Base-by-base conservation (phyloP, 768 basidiomycete genomes). In the Tulasnella sp. region DNA sequence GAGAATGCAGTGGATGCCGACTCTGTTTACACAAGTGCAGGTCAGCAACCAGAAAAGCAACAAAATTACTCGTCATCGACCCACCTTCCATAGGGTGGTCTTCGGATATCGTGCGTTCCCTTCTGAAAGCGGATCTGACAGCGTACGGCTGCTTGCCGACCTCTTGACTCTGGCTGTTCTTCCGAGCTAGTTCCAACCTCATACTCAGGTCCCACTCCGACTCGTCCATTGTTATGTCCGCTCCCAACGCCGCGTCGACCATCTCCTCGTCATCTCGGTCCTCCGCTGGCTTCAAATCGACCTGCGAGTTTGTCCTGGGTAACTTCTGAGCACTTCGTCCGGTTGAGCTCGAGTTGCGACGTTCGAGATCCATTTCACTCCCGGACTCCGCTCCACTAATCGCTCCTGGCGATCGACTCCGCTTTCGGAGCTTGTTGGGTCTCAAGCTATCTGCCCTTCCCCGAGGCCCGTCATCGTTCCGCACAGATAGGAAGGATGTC, bases 151-250 rank as follows among this genome's bases (percentile, higher is more conserved):
- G 35, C 20, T 51, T 67, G 15, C 29, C 75, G 18, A 57, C 75
- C 61, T 70, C 71, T 81, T 95, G 94, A 83, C 88, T 92, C 82
- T 91, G 87, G 82, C 94, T 94, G 82, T 98, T 98, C 80, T 89
- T 88, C 79, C 93, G 86, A 6, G 96, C 96, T 72, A 97, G 85
- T 80, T 93, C 93, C 74, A 98, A 85, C 71, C 92, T 91, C 85
- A 89, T 87, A 29, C 91, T 88, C 75, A 97, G 86, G 82, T 96
- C 92, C 81, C 88, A 88, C 82, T 95, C 93, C 20, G 91, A 93
- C 73, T 88, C 86, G 80, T 93, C 75, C 18, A 73, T 48, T 80
- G 89, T 84, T 5, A 83, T 84, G 80, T 82, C 86, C 80, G 83
- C 75, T 61, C n/a, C 61, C 39, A 48, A 32, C 29, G 57, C 75